Evolutionary conservation across 495 filamentous ascomycete genomes (phyloP).

Genomic region (Daldinia vernicosa): DNA sequence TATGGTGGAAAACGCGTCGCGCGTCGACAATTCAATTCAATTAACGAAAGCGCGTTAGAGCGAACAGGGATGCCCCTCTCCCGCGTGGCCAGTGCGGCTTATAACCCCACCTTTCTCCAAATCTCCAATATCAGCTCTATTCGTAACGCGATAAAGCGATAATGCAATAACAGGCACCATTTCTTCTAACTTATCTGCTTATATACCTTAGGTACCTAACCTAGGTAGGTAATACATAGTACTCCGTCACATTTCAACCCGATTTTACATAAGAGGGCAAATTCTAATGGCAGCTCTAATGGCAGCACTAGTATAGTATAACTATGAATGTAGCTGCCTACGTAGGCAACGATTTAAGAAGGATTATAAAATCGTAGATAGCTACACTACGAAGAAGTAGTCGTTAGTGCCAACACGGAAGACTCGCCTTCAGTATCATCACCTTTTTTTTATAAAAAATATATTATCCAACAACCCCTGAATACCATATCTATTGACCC

Average conservation of each 20-base stretch:
- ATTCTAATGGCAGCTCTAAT: too few species aligned
- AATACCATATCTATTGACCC: background rate
- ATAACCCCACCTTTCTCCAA: slow-evolving; percentile 26
- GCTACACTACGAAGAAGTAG: background rate
- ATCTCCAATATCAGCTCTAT: slow-evolving; percentile 22
- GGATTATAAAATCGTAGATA: background rate
- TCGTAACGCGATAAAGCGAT: slow-evolving; percentile 21
- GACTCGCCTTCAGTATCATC: background rate
- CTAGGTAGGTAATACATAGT: too few species aligned
- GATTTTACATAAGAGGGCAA: slow-evolving; percentile 6
- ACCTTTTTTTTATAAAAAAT: background rate
- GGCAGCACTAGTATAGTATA: slow-evolving; percentile 15
- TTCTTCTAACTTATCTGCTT: background rate
- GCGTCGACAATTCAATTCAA: slow-evolving; percentile 29
- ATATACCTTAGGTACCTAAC: too few species aligned
- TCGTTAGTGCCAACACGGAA: background rate
- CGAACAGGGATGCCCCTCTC: slow-evolving; percentile 31
- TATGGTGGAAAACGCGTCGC: slow-evolving; percentile 32
- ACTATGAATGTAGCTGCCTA: slow-evolving; percentile 29
- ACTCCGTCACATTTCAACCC: background rate
- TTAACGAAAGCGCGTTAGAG: slow-evolving; percentile 27
- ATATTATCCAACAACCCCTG: slow-evolving; percentile 13
- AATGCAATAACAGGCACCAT: slow-evolving; percentile 16
- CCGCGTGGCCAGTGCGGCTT: background rate
- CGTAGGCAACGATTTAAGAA: slow-evolving; percentile 25